Base-by-base conservation (phyloP, 345 rosid genomes). In the Populus alba region DNA sequence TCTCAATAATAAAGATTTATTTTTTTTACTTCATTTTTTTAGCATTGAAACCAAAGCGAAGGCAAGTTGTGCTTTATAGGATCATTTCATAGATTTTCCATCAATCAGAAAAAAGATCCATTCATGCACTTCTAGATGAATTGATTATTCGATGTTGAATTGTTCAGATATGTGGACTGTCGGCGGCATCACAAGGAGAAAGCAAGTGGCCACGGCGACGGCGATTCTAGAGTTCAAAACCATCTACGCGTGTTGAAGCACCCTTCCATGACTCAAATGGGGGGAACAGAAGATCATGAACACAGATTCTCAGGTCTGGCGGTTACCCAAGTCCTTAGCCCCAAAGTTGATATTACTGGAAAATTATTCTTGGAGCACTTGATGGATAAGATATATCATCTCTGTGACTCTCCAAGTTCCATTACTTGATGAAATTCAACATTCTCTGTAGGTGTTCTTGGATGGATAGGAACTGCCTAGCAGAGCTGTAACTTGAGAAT, bases 161-260 rank as follows among this genome's bases (percentile, higher is more conserved):
- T 61, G 25, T 59, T 31, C 83, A 89, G 90, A 76, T 87, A 38
- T 83, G 88, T 79, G 47, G 47, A 43, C 47, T 43, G 47, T 2
- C 0, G 47, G 12, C 12, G 47, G 47, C 47, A 11, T 43, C 47
- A 43, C 47, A 43, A 43, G 47, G 47, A 0, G 12, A 43, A 0
- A 43, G 39, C 1, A 6, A 7, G 39, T 7, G 92, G 89, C 39
- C 90, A 86, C 81, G 92, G 90, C 49, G 83, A 71, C 57, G 77
- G 90, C 49, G 22, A 29, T 27, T 75, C 70, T 10, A 72, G 57
- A 65, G 61, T 66, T 74, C 75, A 75, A 47, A 79, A 86, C 75
- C 77, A 75, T 55, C 80, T 87, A 35, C 80, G 87, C 85, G 62
- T 87, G 73, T 89, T 89, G 92, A 86, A 79, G 78, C 87, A 89